phyloP scores from a whole-genome alignment of 495 filamentous ascomycete genomes.

The Penicillium flavigenum region DNA sequence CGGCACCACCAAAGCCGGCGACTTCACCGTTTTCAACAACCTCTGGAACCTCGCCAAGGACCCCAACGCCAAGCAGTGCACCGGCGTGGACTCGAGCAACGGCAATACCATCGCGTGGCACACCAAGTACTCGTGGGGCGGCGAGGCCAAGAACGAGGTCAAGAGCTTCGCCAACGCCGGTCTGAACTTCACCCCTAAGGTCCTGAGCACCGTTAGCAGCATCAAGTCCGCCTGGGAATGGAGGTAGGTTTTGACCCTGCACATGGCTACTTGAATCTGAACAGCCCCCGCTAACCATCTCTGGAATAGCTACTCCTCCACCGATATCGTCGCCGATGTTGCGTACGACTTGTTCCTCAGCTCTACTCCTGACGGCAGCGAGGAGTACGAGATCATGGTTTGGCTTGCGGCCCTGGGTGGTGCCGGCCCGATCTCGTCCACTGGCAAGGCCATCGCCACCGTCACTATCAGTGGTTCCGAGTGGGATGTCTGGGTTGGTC shows the following conservation, averaged over 20 bases:
- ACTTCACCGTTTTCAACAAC: slow-evolving; percentile 56
- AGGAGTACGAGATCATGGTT: slow-evolving; percentile 70
- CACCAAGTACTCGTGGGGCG: slow-evolving; percentile 58
- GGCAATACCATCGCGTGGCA: slow-evolving; percentile 54
- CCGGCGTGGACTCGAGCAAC: slow-evolving; percentile 48
- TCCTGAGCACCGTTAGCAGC: slow-evolving; percentile 48
- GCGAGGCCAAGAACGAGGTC: slow-evolving; percentile 45
- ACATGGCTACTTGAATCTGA: not conserved
- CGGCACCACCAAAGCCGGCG: slow-evolving; percentile 41
- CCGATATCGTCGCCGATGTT: slow-evolving; percentile 57
- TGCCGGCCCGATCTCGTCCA: slow-evolving; percentile 61
- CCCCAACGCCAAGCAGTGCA: slow-evolving; percentile 57
- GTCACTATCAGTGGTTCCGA: slow-evolving; percentile 48
- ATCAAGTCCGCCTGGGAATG: slow-evolving; percentile 57
- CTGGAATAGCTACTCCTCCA: slow-evolving; percentile 52
- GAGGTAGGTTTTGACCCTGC: slow-evolving; percentile 33
- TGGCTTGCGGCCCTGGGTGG: slow-evolving; percentile 64
- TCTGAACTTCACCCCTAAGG: slow-evolving; percentile 43
- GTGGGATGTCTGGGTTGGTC: slow-evolving; percentile 58
- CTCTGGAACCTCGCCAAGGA: slow-evolving; percentile 49
- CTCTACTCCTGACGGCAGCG: slow-evolving; percentile 41
- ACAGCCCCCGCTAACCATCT: not conserved
- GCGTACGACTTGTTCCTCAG: slow-evolving; percentile 65
- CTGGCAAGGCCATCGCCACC: slow-evolving; percentile 53
- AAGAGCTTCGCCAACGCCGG: slow-evolving; percentile 62